phyloP scores from a whole-genome alignment of 2,329 filamentous ascomycete genomes.

The Penicillium sp. region DNA sequence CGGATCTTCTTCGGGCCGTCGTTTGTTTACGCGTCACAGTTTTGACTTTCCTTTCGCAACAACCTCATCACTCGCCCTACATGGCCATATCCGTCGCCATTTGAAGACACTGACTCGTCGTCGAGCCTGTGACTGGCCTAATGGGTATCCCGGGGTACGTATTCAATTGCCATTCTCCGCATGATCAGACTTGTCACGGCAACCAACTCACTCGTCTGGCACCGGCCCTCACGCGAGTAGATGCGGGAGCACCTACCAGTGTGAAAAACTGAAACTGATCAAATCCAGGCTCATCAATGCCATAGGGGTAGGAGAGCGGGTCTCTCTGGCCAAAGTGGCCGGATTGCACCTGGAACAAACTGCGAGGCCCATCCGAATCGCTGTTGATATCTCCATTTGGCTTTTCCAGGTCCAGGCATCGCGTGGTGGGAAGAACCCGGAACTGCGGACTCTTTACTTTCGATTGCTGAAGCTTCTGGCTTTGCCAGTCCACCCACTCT shows the following conservation, averaged over 20 bases:
- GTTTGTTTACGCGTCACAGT: slow-evolving; percentile 32
- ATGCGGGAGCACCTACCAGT: not conserved
- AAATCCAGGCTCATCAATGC: slow-evolving; percentile 77
- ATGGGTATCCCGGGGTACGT: slow-evolving; percentile 51
- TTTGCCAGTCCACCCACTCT: slow-evolving; percentile 80
- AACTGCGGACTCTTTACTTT: slow-evolving; percentile 89
- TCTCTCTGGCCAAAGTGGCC: slow-evolving; percentile 81
- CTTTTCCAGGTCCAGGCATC: slow-evolving; percentile 89
- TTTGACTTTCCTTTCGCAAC: slow-evolving; percentile 5
- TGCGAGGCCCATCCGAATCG: slow-evolving; percentile 75
- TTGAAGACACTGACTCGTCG: not conserved
- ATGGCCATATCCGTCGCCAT: slow-evolving; percentile 11
- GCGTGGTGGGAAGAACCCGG: slow-evolving; percentile 84
- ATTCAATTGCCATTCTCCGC: not conserved
- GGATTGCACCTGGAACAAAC: slow-evolving; percentile 72
- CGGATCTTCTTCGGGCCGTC: slow-evolving; percentile 42
- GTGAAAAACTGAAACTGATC: slow-evolving; percentile 16
- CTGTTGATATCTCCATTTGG: slow-evolving; percentile 96
- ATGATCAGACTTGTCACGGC: not conserved
- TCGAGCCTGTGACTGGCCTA: slow-evolving; percentile 5
- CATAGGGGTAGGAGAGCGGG: slow-evolving; percentile 75
- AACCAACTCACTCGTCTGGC: not conserved
- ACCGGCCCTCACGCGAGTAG: slow-evolving; percentile 1
- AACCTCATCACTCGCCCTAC: slow-evolving; percentile 3
- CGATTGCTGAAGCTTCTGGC: slow-evolving; percentile 76